Evolutionary conservation across 139 green algal genomes (phyloP), one percentile per base, ranked within the genome.

Genomic region (Trebouxia sp.): DNA sequence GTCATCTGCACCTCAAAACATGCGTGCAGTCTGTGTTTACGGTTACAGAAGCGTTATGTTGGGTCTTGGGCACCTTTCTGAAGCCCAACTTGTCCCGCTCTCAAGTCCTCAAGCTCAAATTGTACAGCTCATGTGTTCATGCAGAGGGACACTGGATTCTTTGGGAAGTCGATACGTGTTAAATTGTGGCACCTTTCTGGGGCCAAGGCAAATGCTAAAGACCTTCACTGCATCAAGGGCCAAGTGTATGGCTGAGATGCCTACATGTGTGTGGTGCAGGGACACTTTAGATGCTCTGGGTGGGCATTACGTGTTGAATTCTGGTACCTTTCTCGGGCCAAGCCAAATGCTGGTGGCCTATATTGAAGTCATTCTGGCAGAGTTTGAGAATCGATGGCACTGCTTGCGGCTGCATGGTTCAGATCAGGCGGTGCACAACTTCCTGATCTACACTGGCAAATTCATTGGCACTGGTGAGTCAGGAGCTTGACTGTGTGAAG

Each of bases 391-490:
- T 7, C 39, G 69, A 4, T 77, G 69, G 69, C 69, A 77, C 41
- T 77, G 69, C 41, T 12, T n/a, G 10, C 42, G 69, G 6, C 41
- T 77, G 69, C 69, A 77, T 56, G 69, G 69, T 3, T 41, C 26
- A 41, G 69, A 77, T 26, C 69, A 77, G 42, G 69, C 69, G 17
- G 37, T 77, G 9, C 69, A 77, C 41, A 77, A 77, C 43, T 77
- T 56, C n/a, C 69, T 77, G 24, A 5, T 77, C 69, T 77, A 77
- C 41, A 77, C 69, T 41, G 69, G 69, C 69, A 77, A 77, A 35
- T 55, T 77, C 22, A 53, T 77, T 55, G 69, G 69, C 10, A 77
- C 41, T 45, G 69, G 69, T 77, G 26, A 41, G 2, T 56, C 41
- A 28, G n/a, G n/a, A n/a, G n/a, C n/a, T n/a, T n/a, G n/a, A n/a